A percentile compares a stretch with the other conserved stretches of the same genome.
Conservation (phyloP, 257 asterid species). For the Penstemon newberryi region DNA sequence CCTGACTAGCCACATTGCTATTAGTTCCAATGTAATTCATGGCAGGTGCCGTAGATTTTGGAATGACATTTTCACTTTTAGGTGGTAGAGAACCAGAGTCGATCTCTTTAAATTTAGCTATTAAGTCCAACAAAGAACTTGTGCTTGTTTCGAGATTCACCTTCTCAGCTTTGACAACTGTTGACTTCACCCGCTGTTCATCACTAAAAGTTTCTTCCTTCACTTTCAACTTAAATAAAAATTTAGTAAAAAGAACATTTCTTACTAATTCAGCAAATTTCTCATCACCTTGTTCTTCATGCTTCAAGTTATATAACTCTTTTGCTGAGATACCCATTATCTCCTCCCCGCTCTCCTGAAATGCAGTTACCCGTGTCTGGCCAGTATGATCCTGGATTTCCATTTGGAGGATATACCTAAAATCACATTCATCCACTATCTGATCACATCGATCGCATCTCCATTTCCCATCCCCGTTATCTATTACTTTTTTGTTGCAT, state of each 20-base stretch:
- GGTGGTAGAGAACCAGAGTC: slow-evolving; percentile 40
- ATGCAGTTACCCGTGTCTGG: slow-evolving; percentile 81
- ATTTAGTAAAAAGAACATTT: slow-evolving; percentile 49
- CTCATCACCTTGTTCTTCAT: slow-evolving; percentile 84
- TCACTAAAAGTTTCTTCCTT: slow-evolving; percentile 83
- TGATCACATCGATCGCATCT: slow-evolving; percentile 76
- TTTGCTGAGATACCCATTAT: slow-evolving; percentile 85
- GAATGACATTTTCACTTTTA: slow-evolving; percentile 35
- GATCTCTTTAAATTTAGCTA: slow-evolving; percentile 49
- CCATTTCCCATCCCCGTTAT: slow-evolving; percentile 92
- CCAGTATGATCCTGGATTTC: slow-evolving; percentile 97
- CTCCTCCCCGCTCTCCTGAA: slow-evolving; percentile 85
- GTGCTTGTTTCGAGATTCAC: slow-evolving; percentile 54
- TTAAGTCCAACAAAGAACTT: slow-evolving; percentile 46
- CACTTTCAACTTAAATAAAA: slow-evolving; percentile 72
- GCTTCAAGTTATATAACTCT: slow-evolving; percentile 63
- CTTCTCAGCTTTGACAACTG: slow-evolving; percentile 72
- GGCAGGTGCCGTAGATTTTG: slow-evolving; percentile 35
- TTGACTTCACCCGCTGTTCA: slow-evolving; percentile 83
- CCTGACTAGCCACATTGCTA: slow-evolving; percentile 38
- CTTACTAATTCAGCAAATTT: slow-evolving; percentile 56
- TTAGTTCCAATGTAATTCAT: slow-evolving; percentile 36
- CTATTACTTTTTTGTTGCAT: slow-evolving; percentile 80
- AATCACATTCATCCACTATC: slow-evolving; percentile 73
- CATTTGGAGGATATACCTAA: slow-evolving; percentile 81